Evolutionary conservation across 2,329 filamentous ascomycete species (phyloP).

Genomic region (Aureobasidium sp.): DNA sequence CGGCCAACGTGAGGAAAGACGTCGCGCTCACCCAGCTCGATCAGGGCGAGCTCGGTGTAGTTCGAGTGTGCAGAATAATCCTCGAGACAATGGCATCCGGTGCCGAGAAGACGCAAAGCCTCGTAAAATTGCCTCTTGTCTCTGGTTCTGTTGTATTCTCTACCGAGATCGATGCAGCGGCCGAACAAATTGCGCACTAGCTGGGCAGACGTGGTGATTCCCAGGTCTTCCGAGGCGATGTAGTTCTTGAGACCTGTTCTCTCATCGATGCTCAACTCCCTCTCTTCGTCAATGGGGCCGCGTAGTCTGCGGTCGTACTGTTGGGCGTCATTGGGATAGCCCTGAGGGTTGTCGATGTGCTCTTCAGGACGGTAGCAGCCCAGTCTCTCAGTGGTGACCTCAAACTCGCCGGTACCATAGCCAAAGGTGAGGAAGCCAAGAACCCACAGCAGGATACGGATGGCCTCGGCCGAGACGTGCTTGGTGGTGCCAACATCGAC

Average conservation of each 20-base stretch:
- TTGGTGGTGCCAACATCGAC: constrained; percentile 49
- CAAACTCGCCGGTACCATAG: constrained; percentile 51
- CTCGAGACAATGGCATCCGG: constrained; percentile 48
- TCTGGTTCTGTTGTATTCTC: constrained; percentile 40
- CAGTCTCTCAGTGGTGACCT: constrained; percentile 48
- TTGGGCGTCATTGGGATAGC: constrained; percentile 58
- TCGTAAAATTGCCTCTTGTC: constrained; percentile 41
- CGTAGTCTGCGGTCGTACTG: constrained; percentile 75
- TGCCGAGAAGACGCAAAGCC: constrained; percentile 45
- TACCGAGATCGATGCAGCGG: constrained; percentile 42
- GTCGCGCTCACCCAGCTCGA: constrained; percentile 44
- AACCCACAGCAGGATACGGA: constrained; percentile 49
- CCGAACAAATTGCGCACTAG: constrained; percentile 44
- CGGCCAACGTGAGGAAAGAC: constrained; percentile 48
- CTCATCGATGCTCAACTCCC: constrained; percentile 39
- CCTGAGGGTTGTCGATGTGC: constrained; percentile 38
- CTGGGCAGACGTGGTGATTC: constrained; percentile 83
- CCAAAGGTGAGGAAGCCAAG: constrained; percentile 51
- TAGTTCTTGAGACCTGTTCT: constrained; percentile 98
- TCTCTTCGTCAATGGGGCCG: constrained; percentile 55
- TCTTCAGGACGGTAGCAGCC: constrained; percentile 47
- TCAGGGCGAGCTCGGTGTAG: constrained; percentile 47
- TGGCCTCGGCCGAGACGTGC: constrained; percentile 47
- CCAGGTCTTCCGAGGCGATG: constrained; percentile 81
- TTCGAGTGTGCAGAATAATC: constrained; percentile 51